Conservation (phyloP, 345 rosid genomes). For the Garcia nutans region DNA sequence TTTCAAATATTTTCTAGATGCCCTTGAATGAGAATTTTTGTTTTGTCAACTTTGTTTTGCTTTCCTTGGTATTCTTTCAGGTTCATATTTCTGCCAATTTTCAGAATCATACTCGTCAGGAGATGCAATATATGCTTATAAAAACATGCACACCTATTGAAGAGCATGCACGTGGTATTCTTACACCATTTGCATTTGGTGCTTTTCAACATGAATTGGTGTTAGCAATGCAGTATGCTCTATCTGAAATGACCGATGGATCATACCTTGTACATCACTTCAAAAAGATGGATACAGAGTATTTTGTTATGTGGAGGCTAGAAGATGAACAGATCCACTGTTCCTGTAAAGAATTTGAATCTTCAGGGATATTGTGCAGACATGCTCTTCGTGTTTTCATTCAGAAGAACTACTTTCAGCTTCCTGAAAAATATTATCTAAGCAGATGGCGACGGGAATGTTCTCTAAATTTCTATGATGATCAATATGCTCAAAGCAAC, state of each 20-base stretch:
- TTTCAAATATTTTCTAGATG: background rate
- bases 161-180: conserved; percentile 69
- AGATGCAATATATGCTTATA: conserved; percentile 44
- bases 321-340: conserved; percentile 79
- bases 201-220: conserved; percentile 69
- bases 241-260: conserved; percentile 74
- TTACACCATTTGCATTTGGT: conserved; percentile 75
- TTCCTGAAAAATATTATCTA: conserved; percentile 78
- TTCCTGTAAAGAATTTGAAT: conserved; percentile 92
- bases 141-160: conserved; percentile 85
- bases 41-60: conserved; percentile 5
- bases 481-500: conserved; percentile 41
- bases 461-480: conserved; percentile 40
- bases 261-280: conserved; percentile 69
- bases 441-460: conserved; percentile 69
- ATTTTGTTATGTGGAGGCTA: conserved; percentile 64
- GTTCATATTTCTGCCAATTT: conserved; percentile 54
- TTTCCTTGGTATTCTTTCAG: conserved; percentile 41
- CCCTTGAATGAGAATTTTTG: background rate
- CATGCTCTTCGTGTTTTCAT: conserved; percentile 68
- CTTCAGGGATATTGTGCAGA: conserved; percentile 75
- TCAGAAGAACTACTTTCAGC: conserved; percentile 71
- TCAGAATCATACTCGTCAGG: conserved; percentile 36
- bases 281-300: conserved; percentile 81
- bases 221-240: conserved; percentile 66